phyloP scores from a whole-genome alignment of 139 green algal species.

The Medakamo hakoo region DNA sequence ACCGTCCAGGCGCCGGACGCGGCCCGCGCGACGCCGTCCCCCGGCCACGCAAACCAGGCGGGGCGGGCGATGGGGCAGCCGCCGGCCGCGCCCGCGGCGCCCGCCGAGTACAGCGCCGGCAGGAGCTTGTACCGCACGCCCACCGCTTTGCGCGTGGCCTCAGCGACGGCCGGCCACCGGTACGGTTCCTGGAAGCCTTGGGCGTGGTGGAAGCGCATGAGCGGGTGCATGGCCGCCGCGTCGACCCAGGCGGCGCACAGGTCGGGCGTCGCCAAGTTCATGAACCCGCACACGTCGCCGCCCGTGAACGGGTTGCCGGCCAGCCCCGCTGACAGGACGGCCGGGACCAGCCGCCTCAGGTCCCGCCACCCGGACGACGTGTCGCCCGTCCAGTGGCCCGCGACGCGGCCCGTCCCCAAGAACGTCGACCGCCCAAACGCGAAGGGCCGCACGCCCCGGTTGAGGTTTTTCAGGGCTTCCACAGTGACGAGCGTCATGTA shows the following conservation, averaged over 20 bases:
- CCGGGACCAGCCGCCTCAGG: conserved; percentile 19
- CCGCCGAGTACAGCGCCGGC: conserved; percentile 42
- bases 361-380: conserved; percentile 30
- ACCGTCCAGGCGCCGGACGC: conserved; percentile 38
- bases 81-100: conserved; percentile 13
- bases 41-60: conserved; percentile 32
- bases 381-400: conserved; percentile 53
- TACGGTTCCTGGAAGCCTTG: conserved; percentile 45
- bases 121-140: conserved; percentile 53
- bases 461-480: conserved; percentile 2
- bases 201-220: conserved; percentile 38
- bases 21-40: too few species aligned
- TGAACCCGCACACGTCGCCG: conserved; percentile 16
- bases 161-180: conserved; percentile 32
- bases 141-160: conserved; percentile 27
- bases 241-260: conserved; percentile 44
- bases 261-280: conserved; percentile 28
- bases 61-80: conserved; percentile 44
- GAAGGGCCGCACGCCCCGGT: conserved; percentile 27
- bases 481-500: conserved; percentile 3
- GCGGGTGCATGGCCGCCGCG: conserved; percentile 49
- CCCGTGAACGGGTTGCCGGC: conserved; percentile 22
- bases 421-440: conserved; percentile 28
- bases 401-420: conserved; percentile 22
- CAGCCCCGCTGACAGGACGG: conserved; percentile 26